phyloP scores from a whole-genome alignment of 73 alveolate species.

The Breviolum minutum region DNA sequence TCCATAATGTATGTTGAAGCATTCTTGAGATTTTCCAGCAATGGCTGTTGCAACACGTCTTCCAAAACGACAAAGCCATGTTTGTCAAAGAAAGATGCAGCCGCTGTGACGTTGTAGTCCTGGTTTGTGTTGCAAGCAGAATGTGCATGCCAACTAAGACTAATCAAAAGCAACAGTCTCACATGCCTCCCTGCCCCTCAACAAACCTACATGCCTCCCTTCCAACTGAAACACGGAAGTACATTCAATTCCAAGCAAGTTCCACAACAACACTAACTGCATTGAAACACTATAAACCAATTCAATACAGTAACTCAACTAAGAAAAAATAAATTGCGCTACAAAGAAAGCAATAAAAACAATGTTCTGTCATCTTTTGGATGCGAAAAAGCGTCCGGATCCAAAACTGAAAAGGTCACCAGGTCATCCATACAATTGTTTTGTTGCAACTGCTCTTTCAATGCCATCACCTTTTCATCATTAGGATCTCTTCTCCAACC shows the following conservation, averaged over 20 bases:
- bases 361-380: background rate
- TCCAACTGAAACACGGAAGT: background rate
- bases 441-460: constrained; percentile 6
- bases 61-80: constrained; percentile 71
- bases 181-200: background rate
- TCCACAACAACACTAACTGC: no score
- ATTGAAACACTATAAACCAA: no score
- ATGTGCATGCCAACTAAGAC: background rate
- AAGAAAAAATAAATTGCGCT: background rate
- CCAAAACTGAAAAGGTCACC: constrained; percentile 23
- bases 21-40: background rate
- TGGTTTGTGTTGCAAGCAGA: background rate
- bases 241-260: no score
- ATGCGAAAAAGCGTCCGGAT: background rate
- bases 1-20: constrained; percentile 58
- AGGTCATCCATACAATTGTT: constrained; percentile 55
- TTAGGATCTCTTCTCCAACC: constrained; percentile 58
- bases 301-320: background rate
- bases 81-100: constrained; percentile 1
- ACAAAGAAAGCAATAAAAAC: background rate
- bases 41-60: background rate
- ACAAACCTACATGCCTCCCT: background rate
- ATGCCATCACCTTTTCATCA: constrained; percentile 23
- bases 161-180: background rate
- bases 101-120: constrained; percentile 45